Evolutionary conservation across 371 early-diverging fungal genomes (phyloP), one percentile per base, ranked within the genome.

Genomic region (Amoeboaphelidium occidentale): DNA sequence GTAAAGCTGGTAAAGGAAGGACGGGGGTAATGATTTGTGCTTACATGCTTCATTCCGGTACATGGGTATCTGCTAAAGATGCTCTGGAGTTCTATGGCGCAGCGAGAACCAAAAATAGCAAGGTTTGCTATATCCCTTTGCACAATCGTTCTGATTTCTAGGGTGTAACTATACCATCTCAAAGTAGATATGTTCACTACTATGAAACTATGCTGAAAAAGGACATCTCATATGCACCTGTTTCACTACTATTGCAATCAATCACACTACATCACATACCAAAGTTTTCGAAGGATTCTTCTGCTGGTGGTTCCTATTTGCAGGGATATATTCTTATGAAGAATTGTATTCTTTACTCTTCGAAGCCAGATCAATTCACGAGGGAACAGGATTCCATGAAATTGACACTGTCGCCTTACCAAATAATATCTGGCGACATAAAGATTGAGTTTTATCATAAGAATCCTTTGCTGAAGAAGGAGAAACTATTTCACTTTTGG

Each of bases 1-100:
- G 81, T 52, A 79, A 79, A 53, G 81, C 81, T 21, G 81, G 80
- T 10, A 81, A 81, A 50, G 81, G 81, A 2, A 60, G 81, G 17
- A 81, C 81, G 3, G 81, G 81, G 2, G 68, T 72, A 6, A 70
- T 79, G 61, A 60, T 80, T 23, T 69, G 76, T 27, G 55, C 74
- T 2, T 60, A 73, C 23, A 55, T 81, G 32, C 51, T 79, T 1
- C 65, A 67, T 47, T 51, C 64, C 13, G 61, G 69, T 4, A 48
- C 55, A 17, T 64, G 57, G 0, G 27, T 43, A 0, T 59, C 60
- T 41, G 66, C 74, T 0, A 55, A 57, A 12, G 72, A 70, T 20
- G 76, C 76, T 20, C 67, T 79, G 41, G 49, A 50, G 17, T 50
- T 69, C 0, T 79, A 78, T 55, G 75, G 61, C 6, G 50, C 53